A percentile compares a stretch with the other conserved stretches of the same genome.
Evolutionary conservation across 83 land plant genomes (phyloP).

Genomic region (Larix sibirica): DNA sequence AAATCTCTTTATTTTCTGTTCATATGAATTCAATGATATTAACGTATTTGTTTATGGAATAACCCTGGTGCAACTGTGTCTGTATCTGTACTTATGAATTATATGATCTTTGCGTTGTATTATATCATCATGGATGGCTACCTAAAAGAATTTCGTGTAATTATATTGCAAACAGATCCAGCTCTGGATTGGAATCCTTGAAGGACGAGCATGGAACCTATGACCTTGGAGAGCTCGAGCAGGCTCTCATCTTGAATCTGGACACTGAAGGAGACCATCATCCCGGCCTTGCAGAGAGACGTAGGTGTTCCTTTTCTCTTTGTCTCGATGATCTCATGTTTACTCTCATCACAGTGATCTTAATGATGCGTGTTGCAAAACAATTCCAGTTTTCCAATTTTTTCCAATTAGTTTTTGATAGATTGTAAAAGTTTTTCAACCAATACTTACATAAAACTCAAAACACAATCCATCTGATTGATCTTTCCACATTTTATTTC

Average conservation of each 20-base stretch:
- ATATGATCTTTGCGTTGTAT: background rate
- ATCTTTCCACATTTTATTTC: too few species aligned
- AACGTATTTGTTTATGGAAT: background rate
- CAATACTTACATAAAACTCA: too few species aligned
- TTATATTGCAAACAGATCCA: slow-evolving; percentile 5
- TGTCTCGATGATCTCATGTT: background rate
- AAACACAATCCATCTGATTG: too few species aligned
- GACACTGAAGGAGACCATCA: background rate
- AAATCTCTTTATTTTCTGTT: background rate
- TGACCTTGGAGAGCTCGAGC: slow-evolving; percentile 13
- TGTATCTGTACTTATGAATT: background rate
- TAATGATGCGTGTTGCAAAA: background rate
- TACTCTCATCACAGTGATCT: too few species aligned
- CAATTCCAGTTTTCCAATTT: too few species aligned
- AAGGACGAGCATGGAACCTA: slow-evolving; percentile 6
- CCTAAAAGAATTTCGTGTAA: slow-evolving; percentile 1
- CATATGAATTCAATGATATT: background rate
- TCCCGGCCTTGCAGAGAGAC: slow-evolving; percentile 11
- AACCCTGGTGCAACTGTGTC: background rate
- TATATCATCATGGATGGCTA: background rate
- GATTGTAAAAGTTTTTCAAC: background rate
- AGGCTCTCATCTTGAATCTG: slow-evolving; percentile 4
- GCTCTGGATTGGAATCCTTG: slow-evolving; percentile 3
- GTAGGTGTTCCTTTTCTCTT: slow-evolving; percentile 3
- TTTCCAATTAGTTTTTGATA: background rate